Evolutionary conservation across 176 grass and related monocot species (phyloP), one percentile per base, ranked within the genome.

Genomic region (Phoenix dactylifera): DNA sequence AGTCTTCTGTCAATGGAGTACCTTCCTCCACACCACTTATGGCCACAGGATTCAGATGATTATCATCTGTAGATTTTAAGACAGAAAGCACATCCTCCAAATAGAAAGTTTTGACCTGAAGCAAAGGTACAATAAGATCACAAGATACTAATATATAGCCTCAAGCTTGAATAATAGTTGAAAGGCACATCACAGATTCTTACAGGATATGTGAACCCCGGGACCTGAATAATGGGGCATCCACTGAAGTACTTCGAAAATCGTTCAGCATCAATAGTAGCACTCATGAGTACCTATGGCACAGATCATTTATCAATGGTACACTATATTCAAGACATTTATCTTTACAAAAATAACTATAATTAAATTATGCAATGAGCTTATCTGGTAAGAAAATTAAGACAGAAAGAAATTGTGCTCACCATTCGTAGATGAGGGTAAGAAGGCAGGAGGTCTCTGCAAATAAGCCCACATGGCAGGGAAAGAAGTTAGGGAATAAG

Each of bases 231-330:
- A 66, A 91, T 72, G 17, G 92, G 79, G 62, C 92, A 97, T 74
- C 92, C 92, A 50, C 77, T 67, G 68, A 97, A 97, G 75, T 97
- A 97, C 57, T 83, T 77, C 49, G 87, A 97, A 80, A 97, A 97
- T 54, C 78, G 69, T 49, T 83, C 87, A 57, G 92, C 92, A 55
- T 97, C 81, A 44, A 97, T 77, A 49, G 92, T 97, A 53, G 92
- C 92, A 80, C 87, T 97, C 92, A 91, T 97, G n/a, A 97, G 84
- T 56, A 91, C 77, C 92, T 97, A 82, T 76, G 53, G 53, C 73
- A 55, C 50, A 65, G 25, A 50, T 63, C 28, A 73, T 68, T 76
- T 55, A 50, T 53, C 53, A 68, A 12, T n/a, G 22, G 20, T 70
- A 53, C 28, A 17, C 59, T 5, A 49, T 22, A 64, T 22, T 22